A percentile compares a stretch with the other conserved stretches of the same genome.
Evolutionary conservation across 2,329 filamentous ascomycete genomes (phyloP).

Genomic region (Fusarium nelsonii): DNA sequence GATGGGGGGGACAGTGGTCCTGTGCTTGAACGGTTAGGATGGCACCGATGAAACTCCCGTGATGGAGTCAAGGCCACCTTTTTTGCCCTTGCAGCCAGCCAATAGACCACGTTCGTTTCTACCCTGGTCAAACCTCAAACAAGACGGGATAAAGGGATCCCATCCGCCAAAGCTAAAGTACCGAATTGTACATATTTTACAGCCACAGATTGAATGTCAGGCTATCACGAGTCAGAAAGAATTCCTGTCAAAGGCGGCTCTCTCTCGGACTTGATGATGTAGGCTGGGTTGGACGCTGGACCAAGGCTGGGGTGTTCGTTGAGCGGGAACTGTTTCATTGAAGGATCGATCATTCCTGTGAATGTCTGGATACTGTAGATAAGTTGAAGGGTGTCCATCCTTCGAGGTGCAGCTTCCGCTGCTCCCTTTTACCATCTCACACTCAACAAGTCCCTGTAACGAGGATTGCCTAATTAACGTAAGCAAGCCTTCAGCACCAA

Average conservation of each 20-base stretch:
- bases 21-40: slow-evolving; percentile 34
- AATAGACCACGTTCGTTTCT: slow-evolving; percentile 15
- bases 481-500: neutral
- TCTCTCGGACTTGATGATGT: slow-evolving; percentile 2
- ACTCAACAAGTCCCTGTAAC: slow-evolving; percentile 1
- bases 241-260: slow-evolving; percentile 33
- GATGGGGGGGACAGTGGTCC: slow-evolving; percentile 10
- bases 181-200: neutral
- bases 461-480: slow-evolving; percentile 7
- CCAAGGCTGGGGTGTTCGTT: slow-evolving; percentile 18
- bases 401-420: slow-evolving; percentile 10
- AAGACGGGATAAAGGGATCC: slow-evolving; percentile 26
- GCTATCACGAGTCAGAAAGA: slow-evolving; percentile 16
- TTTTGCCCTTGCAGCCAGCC: slow-evolving; percentile 37
- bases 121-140: slow-evolving; percentile 45
- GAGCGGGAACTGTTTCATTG: slow-evolving; percentile 8
- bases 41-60: slow-evolving; percentile 40
- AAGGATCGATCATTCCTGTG: slow-evolving; percentile 36
- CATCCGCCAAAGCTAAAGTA: neutral
- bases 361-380: slow-evolving; percentile 33
- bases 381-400: slow-evolving; percentile 32
- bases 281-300: slow-evolving; percentile 19
- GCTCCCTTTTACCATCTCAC: slow-evolving; percentile 1
- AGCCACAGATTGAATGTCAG: slow-evolving; percentile 6
- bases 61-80: slow-evolving; percentile 21